Conservation (phyloP, 305 asterid species). For the Solanum hybrid region DNA sequence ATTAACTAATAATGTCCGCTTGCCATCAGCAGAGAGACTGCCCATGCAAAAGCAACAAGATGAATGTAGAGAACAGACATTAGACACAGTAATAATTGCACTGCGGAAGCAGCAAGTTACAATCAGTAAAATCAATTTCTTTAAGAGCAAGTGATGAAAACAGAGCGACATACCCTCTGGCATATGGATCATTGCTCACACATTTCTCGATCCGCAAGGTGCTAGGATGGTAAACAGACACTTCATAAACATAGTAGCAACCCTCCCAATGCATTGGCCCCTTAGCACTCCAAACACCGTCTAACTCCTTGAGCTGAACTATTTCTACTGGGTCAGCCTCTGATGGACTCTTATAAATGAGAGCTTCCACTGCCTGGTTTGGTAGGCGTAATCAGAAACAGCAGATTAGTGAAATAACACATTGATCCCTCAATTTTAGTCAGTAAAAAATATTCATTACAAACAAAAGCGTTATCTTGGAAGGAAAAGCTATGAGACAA, state of each 20-base stretch:
- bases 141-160: conserved; percentile 6
- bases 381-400: background rate
- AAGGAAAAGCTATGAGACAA: background rate
- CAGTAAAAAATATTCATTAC: background rate
- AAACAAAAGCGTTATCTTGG: conserved; percentile 2
- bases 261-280: conserved; percentile 87
- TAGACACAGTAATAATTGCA: background rate
- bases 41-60: conserved; percentile 7
- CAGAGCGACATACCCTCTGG: conserved; percentile 63
- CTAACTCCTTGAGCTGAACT: conserved; percentile 58
- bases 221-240: conserved; percentile 78
- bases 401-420: conserved; percentile 2
- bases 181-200: conserved; percentile 85
- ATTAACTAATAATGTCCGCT: conserved; percentile 58
- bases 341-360: conserved; percentile 50
- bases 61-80: background rate
- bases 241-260: conserved; percentile 86
- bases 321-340: conserved; percentile 44
- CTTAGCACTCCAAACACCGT: conserved; percentile 76
- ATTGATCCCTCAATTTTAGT: background rate
- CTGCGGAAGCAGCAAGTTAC: background rate
- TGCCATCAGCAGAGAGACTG: conserved; percentile 84
- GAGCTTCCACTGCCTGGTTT: conserved; percentile 52
- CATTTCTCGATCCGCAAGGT: conserved; percentile 67
- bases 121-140: background rate